These are phyloP conservation scores for Xylariaceae sp. DNA, from an alignment of 2,329 filamentous ascomycete species.

Conservation along the genomic window DNA sequence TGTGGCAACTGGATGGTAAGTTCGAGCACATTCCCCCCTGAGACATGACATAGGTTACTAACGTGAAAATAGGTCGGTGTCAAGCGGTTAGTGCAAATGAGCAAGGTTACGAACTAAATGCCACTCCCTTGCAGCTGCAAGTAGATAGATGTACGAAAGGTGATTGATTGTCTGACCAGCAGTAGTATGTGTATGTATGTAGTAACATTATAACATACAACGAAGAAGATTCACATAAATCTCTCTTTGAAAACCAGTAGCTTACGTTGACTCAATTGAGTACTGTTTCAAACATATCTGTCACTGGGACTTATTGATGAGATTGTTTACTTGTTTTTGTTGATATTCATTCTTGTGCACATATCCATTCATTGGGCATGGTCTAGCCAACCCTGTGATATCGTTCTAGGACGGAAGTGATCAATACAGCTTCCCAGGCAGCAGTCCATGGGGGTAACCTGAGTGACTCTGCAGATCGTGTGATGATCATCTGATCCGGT, in stretches of 20 bases:
- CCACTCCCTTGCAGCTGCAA: background rate
- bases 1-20: constrained; percentile 85
- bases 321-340: too few relatives aligned
- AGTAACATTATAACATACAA: background rate
- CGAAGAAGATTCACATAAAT: background rate
- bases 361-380: too few relatives aligned
- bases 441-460: too few relatives aligned
- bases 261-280: too few relatives aligned
- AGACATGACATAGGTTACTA: constrained; percentile 32
- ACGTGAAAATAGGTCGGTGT: constrained; percentile 58
- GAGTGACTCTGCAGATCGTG: too few relatives aligned
- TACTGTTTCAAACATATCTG: too few relatives aligned
- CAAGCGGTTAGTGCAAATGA: constrained; percentile 74
- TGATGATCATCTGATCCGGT: too few relatives aligned
- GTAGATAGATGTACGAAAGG: background rate
- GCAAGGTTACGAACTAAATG: constrained; percentile 54
- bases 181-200: background rate
- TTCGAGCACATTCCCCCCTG: constrained; percentile 17
- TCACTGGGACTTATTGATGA: too few relatives aligned
- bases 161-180: background rate
- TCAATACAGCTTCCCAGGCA: too few relatives aligned
- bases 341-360: too few relatives aligned
- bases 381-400: too few relatives aligned
- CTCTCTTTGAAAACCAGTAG: background rate
- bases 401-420: too few relatives aligned